Evolutionary conservation across 768 basidiomycete genomes (phyloP).

Genomic region (Vararia minispora): DNA sequence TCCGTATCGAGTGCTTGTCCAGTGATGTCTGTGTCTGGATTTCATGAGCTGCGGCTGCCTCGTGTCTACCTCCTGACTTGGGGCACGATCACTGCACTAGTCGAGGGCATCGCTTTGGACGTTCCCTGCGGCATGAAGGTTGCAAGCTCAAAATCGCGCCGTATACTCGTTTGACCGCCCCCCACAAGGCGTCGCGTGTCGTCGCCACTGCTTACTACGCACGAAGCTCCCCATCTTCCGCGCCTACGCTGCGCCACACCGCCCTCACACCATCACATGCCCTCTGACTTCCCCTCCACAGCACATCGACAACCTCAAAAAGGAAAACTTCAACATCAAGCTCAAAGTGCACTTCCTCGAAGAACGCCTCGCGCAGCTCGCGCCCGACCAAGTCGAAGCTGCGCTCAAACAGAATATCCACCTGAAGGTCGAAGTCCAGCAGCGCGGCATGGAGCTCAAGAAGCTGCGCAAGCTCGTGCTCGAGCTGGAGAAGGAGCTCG

Average conservation of each 20-base stretch:
- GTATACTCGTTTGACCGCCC: no score
- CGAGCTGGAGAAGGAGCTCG: constrained; percentile 73
- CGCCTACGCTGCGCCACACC: background rate
- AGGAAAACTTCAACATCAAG: constrained; percentile 96
- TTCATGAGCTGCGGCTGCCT: no score
- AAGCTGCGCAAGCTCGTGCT: constrained; percentile 82
- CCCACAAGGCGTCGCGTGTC: no score
- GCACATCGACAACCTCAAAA: constrained; percentile 93
- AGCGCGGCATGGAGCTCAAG: constrained; percentile 84
- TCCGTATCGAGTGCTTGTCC: no score
- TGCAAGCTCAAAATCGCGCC: no score
- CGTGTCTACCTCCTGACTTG: background rate
- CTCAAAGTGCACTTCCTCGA: constrained; percentile 93
- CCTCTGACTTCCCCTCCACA: constrained; percentile 21
- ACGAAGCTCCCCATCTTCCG: background rate
- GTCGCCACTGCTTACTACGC: no score
- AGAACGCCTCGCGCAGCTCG: constrained; percentile 80
- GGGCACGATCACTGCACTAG: background rate
- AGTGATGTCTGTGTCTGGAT: no score
- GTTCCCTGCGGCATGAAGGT: no score
- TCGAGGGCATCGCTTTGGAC: no score
- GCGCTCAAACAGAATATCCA: constrained; percentile 88
- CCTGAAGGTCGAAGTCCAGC: constrained; percentile 86
- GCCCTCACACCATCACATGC: background rate
- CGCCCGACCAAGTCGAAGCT: constrained; percentile 87